These are phyloP conservation scores for Cladorrhinum sp. DNA, from an alignment of 2,329 filamentous ascomycete species.

Conservation along the genomic window DNA sequence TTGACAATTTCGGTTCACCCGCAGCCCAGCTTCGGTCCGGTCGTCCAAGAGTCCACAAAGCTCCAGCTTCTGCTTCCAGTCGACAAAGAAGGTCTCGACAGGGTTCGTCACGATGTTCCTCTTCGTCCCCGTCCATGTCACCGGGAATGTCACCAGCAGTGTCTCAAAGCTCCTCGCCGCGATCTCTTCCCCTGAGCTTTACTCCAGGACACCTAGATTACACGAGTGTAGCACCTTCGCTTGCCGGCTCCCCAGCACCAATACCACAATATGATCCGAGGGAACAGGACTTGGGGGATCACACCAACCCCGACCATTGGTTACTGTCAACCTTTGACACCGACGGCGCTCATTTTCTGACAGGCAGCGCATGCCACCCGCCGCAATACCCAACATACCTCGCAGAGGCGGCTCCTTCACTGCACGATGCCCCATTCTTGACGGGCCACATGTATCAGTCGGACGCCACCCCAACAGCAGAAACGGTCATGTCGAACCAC, in stretches of 20 bases:
- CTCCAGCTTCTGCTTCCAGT: background rate
- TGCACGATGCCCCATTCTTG: too few species aligned
- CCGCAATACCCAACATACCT: background rate
- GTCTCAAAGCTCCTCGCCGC: conserved; percentile 6
- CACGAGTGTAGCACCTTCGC: background rate
- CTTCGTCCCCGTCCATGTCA: conserved; percentile 8
- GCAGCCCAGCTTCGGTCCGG: conserved; percentile 22
- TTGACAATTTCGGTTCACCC: background rate
- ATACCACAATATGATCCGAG: background rate
- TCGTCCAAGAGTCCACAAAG: conserved; percentile 17
- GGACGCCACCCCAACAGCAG: background rate
- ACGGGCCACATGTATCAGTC: background rate
- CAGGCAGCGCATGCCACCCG: background rate
- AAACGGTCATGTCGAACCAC: background rate
- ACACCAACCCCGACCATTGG: conserved; percentile 2
- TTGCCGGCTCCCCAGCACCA: background rate
- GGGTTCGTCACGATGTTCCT: conserved; percentile 10
- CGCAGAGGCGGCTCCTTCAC: background rate
- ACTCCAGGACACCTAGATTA: background rate
- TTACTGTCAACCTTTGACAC: background rate
- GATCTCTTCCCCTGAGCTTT: background rate
- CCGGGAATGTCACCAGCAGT: conserved; percentile 9
- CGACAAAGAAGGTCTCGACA: conserved; percentile 10
- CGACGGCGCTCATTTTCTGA: background rate
- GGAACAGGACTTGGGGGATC: background rate